Conservation (phyloP, 805 yeast species). For the Candida manassasensis region DNA sequence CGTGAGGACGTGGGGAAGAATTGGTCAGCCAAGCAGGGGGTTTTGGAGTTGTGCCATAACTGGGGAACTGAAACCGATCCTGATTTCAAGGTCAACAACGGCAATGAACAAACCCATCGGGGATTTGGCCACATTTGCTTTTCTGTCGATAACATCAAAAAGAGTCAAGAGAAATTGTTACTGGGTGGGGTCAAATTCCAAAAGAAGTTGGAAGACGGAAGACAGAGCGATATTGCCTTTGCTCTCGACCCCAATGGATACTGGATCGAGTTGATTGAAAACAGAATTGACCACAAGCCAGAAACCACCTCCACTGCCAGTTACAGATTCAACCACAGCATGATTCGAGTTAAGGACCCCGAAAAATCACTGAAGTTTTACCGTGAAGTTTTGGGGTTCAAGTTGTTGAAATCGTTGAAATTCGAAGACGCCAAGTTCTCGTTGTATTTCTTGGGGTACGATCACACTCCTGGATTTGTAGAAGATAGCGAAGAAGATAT, state of each 20-base stretch:
- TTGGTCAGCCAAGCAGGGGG: constrained; percentile 54
- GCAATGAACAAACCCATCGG: constrained; percentile 77
- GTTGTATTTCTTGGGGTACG: constrained; percentile 80
- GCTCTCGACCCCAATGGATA: constrained; percentile 94
- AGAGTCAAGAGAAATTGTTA: constrained; percentile 55
- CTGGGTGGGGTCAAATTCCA: constrained; percentile 66
- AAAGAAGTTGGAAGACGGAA: constrained; percentile 82
- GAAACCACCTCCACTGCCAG: constrained; percentile 34
- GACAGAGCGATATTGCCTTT: constrained; percentile 91
- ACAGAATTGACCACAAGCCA: constrained; percentile 39
- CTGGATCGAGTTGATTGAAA: constrained; percentile 88
- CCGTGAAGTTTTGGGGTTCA: constrained; percentile 75
- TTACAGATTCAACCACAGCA: constrained; percentile 75
- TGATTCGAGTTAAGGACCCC: constrained; percentile 91
- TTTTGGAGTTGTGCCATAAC: constrained; percentile 79
- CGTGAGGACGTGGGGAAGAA: constrained; percentile 31
- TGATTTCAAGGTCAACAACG: constrained; percentile 61
- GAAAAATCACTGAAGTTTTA: constrained; percentile 72
- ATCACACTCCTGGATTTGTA: constrained; percentile 38
- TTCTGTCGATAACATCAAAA: constrained; percentile 74
- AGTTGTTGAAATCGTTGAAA: constrained; percentile 52
- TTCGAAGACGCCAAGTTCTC: constrained; percentile 74
- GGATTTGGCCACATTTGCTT: constrained; percentile 95
- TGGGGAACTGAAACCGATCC: constrained; percentile 65
- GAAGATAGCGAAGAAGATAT: constrained; percentile 36